These are phyloP conservation scores for Coniochaeta prunicola DNA, from an alignment of 2,329 filamentous ascomycete genomes.

Conservation along the genomic window DNA sequence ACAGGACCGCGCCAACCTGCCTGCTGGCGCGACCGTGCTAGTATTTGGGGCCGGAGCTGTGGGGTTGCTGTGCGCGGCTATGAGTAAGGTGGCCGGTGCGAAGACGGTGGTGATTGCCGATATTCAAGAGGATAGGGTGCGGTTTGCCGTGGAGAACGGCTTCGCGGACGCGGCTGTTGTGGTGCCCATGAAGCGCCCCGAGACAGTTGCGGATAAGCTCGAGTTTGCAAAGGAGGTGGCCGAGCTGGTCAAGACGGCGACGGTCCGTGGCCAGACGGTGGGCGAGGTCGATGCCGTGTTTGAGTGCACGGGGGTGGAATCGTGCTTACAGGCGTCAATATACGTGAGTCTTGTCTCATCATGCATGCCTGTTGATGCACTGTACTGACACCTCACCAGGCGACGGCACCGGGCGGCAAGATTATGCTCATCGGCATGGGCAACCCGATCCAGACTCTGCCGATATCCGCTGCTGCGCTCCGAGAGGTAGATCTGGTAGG, in stretches of 20 bases:
- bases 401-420: conserved; percentile 59
- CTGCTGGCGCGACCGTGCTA: conserved; percentile 34
- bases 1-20: conserved; percentile 34
- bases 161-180: conserved; percentile 47
- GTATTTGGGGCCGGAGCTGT: conserved; percentile 56
- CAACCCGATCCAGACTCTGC: conserved; percentile 60
- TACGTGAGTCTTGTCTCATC: conserved; percentile 38
- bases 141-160: conserved; percentile 47
- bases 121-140: conserved; percentile 47
- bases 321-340: conserved; percentile 67
- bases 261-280: conserved; percentile 36
- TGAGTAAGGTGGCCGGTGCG: conserved; percentile 41
- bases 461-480: conserved; percentile 59
- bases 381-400: conserved; percentile 22
- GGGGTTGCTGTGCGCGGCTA: conserved; percentile 51
- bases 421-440: conserved; percentile 69
- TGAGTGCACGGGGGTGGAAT: conserved; percentile 74
- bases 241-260: conserved; percentile 28
- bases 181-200: conserved; percentile 40
- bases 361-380: neutral
- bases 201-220: conserved; percentile 45
- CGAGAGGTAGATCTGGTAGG: conserved; percentile 66
- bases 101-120: conserved; percentile 45
- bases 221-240: conserved; percentile 43
- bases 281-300: conserved; percentile 62